phyloP scores from a whole-genome alignment of 345 rosid species.

The Raphanus sativus region DNA sequence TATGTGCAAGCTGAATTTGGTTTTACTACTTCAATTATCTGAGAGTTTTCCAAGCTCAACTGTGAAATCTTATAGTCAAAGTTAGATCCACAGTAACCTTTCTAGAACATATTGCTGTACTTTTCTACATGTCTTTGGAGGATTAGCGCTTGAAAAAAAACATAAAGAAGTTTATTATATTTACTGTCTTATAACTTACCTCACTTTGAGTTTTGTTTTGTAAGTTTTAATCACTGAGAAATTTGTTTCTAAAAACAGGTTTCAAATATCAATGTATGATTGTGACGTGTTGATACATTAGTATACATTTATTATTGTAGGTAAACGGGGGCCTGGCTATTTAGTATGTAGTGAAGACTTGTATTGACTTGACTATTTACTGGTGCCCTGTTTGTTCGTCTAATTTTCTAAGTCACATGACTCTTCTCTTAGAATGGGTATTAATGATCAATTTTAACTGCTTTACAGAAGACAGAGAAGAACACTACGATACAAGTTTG shows the following conservation, averaged over 20 bases:
- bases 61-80: background rate
- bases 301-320: background rate
- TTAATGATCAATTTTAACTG: background rate
- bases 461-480: background rate
- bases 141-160: background rate
- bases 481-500: conserved; percentile 9
- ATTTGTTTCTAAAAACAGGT: background rate
- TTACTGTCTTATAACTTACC: background rate
- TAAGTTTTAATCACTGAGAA: background rate
- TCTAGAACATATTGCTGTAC: background rate
- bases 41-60: background rate
- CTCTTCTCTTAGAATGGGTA: background rate
- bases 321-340: background rate
- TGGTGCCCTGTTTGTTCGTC: conserved; percentile 20
- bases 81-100: background rate
- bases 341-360: conserved; percentile 9
- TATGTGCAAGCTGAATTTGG: background rate
- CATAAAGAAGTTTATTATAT: background rate
- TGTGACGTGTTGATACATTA: background rate
- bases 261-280: background rate
- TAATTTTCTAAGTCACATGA: conserved; percentile 30
- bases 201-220: background rate
- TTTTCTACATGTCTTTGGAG: background rate
- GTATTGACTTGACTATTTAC: conserved; percentile 2
- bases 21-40: background rate